Evolutionary conservation across 2,329 filamentous ascomycete genomes (phyloP), one percentile per base, ranked within the genome.

Genomic region (Colletotrichum sidae): DNA sequence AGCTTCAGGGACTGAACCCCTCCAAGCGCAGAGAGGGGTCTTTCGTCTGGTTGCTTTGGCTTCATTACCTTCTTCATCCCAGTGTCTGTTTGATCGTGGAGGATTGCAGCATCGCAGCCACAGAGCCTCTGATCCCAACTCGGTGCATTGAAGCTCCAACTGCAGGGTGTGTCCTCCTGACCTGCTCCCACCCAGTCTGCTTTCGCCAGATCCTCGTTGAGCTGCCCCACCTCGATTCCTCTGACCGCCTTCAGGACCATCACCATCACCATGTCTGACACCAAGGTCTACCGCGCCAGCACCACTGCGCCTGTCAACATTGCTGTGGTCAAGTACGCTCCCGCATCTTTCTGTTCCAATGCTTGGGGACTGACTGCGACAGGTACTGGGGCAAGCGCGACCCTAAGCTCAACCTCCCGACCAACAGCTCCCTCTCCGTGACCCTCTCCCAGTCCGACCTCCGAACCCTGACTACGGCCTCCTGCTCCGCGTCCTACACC

Each of bases 301-400:
- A 97, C 96, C 65, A 98, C 94, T 69, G 96, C 96, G 45, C 96
- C 95, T 12, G 95, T 98, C 76, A 98, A 98, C 84, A 98, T 98
- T 77, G 95, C 95, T 70, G 94, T 98, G 63, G 96, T 98, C 82
- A 98, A 98, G 92, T 96, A 75, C 57, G 78, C 67, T 68, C 60
- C 71, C 70, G 68, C 59, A 4, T n/a, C 2, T 6, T 2, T 0
- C 8, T 69, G 8, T 25, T 88, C 86, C 77, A 92, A 46, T 11
- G 42, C 13, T 41, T 41, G 49, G 3, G 10, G 9, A 35, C 64
- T 67, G 15, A 67, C 45, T 8, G n/a, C 4, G 10, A 15, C 60
- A 83, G 84, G 69, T 86, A 99, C 87, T 99, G 96, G 96, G 96
- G 96, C 72, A 99, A 99, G 83, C 92, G 96, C 68, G 94, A 98